Conservation (phyloP, 164 flowering plant genomes). For the Annona cherimola region DNA sequence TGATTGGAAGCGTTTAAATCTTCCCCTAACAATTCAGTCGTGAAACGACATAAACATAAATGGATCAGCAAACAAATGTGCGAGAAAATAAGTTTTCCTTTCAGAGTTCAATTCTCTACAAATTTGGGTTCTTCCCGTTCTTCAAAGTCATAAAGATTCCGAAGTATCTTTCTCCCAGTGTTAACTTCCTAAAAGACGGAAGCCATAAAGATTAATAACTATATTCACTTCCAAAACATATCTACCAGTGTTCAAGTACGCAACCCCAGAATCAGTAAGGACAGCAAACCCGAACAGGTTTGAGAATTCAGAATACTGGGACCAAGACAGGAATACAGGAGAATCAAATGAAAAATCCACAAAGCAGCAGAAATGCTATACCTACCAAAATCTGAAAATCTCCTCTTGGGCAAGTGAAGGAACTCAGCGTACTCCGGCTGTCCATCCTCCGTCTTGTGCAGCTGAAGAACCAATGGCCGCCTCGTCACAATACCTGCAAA, state of each 20-base stretch:
- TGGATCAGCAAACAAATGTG: background rate
- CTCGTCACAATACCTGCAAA: constrained; percentile 72
- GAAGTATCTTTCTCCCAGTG: too few species aligned
- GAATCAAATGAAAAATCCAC: background rate
- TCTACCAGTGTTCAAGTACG: background rate
- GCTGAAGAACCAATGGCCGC: constrained; percentile 79
- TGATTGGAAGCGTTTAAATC: background rate
- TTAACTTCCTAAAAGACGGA: too few species aligned
- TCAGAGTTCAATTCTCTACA: too few species aligned
- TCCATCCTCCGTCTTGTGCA: constrained; percentile 64
- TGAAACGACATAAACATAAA: too few species aligned
- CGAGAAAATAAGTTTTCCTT: background rate
- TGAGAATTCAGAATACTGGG: background rate
- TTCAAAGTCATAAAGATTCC: too few species aligned
- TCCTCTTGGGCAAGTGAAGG: constrained; percentile 52
- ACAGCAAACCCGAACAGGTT: background rate
- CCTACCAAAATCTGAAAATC: constrained; percentile 58
- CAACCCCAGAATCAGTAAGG: background rate
- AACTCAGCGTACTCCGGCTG: constrained; percentile 66
- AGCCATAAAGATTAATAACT: background rate
- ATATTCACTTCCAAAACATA: background rate
- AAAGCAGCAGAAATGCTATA: background rate
- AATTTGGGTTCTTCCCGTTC: too few species aligned
- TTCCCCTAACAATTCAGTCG: background rate
- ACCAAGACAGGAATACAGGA: background rate